Evolutionary conservation across 1,284 basidiomycete genomes (phyloP).

Genomic region (Cutaneotrichosporon daszewskae): DNA sequence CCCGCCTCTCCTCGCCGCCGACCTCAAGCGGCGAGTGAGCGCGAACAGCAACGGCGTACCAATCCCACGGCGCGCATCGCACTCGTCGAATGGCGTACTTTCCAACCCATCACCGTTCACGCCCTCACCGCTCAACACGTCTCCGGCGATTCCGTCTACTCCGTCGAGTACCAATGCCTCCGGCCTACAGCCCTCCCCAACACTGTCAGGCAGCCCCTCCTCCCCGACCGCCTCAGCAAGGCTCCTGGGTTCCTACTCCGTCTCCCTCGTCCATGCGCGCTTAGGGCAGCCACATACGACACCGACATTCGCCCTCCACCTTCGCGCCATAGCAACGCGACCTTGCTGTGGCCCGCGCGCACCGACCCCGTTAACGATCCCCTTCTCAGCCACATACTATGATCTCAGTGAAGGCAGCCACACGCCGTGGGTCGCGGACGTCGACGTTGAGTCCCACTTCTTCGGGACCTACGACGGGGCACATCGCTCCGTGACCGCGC

Average conservation of each 20-base stretch:
- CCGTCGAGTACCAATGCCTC: too few species aligned
- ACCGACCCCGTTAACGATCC: slow-evolving; percentile 29
- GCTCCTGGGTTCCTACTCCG: slow-evolving; percentile 36
- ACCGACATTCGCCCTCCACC: slow-evolving; percentile 28
- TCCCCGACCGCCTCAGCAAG: not conserved
- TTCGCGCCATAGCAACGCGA: slow-evolving; percentile 16
- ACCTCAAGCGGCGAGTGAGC: too few species aligned
- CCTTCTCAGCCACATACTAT: slow-evolving; percentile 43
- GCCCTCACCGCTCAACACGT: too few species aligned
- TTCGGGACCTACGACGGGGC: slow-evolving; percentile 13
- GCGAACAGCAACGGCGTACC: too few species aligned
- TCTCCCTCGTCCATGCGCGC: slow-evolving; percentile 39
- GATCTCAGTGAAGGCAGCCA: slow-evolving; percentile 29
- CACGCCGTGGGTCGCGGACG: slow-evolving; percentile 43
- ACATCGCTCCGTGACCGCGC: too few species aligned
- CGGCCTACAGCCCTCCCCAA: too few species aligned
- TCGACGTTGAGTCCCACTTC: slow-evolving; percentile 41
- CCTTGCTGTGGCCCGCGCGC: slow-evolving; percentile 21
- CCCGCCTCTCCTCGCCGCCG: too few species aligned
- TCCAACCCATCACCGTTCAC: too few species aligned
- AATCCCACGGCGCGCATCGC: too few species aligned
- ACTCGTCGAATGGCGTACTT: too few species aligned
- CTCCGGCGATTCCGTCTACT: too few species aligned
- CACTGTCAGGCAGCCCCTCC: too few species aligned
- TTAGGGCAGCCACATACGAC: slow-evolving; percentile 32